Evolutionary conservation across 495 filamentous ascomycete genomes (phyloP).

Genomic region (Podospora anserina): DNA sequence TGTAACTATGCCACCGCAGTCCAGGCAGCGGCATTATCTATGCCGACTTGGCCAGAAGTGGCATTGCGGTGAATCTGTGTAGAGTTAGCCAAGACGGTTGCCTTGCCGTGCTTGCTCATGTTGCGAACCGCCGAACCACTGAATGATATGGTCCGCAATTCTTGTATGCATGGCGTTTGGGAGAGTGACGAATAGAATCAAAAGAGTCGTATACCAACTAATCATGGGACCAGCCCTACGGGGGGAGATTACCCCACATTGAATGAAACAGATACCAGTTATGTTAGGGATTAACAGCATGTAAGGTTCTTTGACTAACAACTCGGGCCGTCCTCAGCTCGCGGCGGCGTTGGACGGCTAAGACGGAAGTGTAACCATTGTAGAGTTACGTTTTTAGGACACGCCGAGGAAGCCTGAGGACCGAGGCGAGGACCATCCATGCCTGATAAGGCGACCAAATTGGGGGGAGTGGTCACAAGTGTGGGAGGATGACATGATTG

Average conservation of each 20-base stretch:
- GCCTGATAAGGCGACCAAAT: neutral
- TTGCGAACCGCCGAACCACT: constrained; percentile 23
- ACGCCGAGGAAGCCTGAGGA: neutral
- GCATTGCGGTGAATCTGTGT: constrained; percentile 9
- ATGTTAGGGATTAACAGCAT: constrained; percentile 5
- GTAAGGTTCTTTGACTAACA: constrained; percentile 6
- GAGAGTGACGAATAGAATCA: neutral
- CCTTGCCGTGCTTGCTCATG: neutral
- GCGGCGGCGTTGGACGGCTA: neutral
- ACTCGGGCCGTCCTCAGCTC: constrained; percentile 2
- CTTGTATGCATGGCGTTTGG: constrained; percentile 3
- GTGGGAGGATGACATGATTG: neutral
- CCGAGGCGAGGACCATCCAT: neutral
- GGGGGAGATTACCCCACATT: neutral
- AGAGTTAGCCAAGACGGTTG: constrained; percentile 4
- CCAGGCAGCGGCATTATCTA: neutral
- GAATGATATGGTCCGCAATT: constrained; percentile 8
- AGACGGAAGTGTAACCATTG: neutral
- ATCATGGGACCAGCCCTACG: constrained; percentile 18
- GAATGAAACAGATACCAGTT: neutral
- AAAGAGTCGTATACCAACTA: constrained; percentile 12
- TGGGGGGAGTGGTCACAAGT: neutral
- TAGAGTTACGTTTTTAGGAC: neutral
- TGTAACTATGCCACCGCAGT: neutral
- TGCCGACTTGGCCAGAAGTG: neutral